phyloP scores from a whole-genome alignment of 1,284 basidiomycete genomes.

The Trichosporon faecale region DNA sequence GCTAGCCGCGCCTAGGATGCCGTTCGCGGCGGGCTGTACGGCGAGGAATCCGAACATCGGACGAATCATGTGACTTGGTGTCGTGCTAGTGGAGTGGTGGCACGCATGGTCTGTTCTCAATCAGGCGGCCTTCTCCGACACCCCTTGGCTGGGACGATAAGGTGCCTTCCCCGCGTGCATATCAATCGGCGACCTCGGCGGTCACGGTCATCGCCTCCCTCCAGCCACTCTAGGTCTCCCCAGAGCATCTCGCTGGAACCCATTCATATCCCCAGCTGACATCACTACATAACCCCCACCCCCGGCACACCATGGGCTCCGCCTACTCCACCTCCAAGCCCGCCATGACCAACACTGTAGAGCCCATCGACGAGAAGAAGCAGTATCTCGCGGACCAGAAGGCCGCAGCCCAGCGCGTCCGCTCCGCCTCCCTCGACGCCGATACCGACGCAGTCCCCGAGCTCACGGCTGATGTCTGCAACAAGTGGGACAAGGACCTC shows the following conservation, averaged over 20 bases:
- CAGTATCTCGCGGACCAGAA: constrained; percentile 14
- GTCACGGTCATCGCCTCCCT: neutral
- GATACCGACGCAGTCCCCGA: constrained; percentile 9
- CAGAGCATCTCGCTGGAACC: neutral
- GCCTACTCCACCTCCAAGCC: neutral
- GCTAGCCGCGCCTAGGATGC: neutral
- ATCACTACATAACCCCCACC: neutral
- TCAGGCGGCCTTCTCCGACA: neutral
- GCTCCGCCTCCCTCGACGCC: neutral
- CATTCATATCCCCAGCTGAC: neutral
- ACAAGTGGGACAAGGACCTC: constrained; percentile 64
- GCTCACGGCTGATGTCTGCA: constrained; percentile 60
- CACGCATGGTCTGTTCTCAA: neutral
- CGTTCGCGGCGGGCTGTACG: neutral
- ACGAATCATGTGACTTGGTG: neutral
- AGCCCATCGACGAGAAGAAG: constrained; percentile 18
- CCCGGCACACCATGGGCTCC: constrained; percentile 11
- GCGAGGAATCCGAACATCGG: neutral
- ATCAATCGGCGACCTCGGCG: constrained; percentile 12
- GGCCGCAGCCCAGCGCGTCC: neutral
- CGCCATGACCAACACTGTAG: neutral
- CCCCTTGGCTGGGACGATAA: neutral
- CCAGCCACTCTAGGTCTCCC: neutral
- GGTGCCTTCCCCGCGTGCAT: neutral
- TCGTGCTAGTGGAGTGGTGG: neutral